Evolutionary conservation across 805 yeast genomes (phyloP).

Genomic region (Pichia phayaonensis): DNA sequence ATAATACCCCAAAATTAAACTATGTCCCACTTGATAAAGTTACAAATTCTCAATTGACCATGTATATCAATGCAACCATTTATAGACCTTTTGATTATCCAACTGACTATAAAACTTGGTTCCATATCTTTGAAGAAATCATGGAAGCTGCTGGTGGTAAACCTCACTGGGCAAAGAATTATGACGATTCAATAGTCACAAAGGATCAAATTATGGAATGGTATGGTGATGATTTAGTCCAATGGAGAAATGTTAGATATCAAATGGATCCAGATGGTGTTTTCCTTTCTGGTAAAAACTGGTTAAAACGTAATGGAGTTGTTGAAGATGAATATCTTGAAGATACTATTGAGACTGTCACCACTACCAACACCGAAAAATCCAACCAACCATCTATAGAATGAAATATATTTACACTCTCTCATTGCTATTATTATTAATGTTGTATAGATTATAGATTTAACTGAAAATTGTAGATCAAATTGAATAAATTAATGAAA

Average conservation of each 20-base stretch:
- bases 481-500: no score
- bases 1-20: constrained; percentile 63
- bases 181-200: constrained; percentile 79
- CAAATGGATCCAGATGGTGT: constrained; percentile 76
- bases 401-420: background rate
- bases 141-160: constrained; percentile 76
- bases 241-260: constrained; percentile 56
- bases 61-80: constrained; percentile 90
- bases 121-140: constrained; percentile 69
- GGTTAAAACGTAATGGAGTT: constrained; percentile 81
- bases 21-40: constrained; percentile 47
- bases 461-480: no score
- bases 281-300: constrained; percentile 65
- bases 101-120: constrained; percentile 77
- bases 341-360: background rate
- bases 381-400: background rate
- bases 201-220: constrained; percentile 60
- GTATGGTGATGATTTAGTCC: constrained; percentile 65
- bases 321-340: constrained; percentile 24
- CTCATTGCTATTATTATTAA: background rate
- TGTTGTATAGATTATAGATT: background rate
- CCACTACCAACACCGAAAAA: background rate
- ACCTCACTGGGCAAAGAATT: constrained; percentile 99
- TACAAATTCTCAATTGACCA: constrained; percentile 69
- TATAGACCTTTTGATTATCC: constrained; percentile 84